Base-by-base conservation (phyloP, 2,329 filamentous ascomycete species). In the Coniochaeta sp. region DNA sequence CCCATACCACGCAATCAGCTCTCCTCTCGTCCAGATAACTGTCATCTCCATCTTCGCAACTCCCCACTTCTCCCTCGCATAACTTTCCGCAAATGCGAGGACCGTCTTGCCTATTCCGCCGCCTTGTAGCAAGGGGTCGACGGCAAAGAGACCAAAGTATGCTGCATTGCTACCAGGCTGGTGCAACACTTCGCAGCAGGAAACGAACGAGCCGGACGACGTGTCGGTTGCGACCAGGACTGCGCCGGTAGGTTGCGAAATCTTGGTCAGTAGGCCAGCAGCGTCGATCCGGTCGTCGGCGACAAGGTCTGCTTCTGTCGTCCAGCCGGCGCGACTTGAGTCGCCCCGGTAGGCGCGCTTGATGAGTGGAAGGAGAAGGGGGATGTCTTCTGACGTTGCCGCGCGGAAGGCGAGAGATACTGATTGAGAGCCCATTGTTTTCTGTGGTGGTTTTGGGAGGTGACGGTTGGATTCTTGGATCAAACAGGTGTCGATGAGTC, bases 91-190 rank as follows among this genome's bases (percentile, higher is more conserved):
- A 40, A 71, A 65, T 1, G 65, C 68, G 17, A 81, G 69, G 17
- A 80, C 73, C 59, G 66, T 67, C 58, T 72, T 66, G 0, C 79
- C 79, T 52, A 81, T 65, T 0, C 79, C 79, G 16, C 75, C 74
- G 5, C 72, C 74, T 67, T 81, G 79, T 31, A 69, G 63, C 5
- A 60, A 59, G 1, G 76, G 76, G 40, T 77, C 73, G 0, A 82
- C 79, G 44, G 79, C 79, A 22, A 82, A 79, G 38, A 81, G 71
- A 58, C 77, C 78, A 58, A 81, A 79, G 67, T 79, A 77, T 19
- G 72, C 73, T 38, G 70, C 62, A 14, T 60, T 36, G 58, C 36
- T 36, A 62, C 33, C 67, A 28, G 63, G 61, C 19, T 66, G 69
- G 34, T 66, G 67, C 28, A 71, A 62, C 3, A 81, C 61, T 60